Evolutionary conservation across 202 grass and related monocot species (phyloP).

Genomic region (Cymbopogon flexuosus): DNA sequence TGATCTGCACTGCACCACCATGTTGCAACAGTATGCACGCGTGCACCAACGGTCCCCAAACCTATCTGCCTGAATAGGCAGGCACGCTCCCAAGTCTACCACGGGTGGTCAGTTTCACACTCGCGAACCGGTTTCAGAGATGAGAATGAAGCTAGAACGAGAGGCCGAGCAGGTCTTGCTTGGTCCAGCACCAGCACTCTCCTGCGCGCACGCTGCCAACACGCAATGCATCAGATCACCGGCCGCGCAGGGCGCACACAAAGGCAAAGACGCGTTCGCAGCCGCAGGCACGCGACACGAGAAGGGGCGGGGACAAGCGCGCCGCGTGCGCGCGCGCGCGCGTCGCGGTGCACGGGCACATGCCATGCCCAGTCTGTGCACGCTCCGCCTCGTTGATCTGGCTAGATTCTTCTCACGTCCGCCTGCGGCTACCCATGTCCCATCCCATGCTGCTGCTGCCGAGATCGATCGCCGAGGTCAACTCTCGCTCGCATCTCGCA

Average conservation of each 20-base stretch:
- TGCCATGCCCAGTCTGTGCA: neutral
- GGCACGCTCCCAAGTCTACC: neutral
- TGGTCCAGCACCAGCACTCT: neutral
- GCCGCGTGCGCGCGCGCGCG: neutral
- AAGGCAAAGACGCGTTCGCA: slow-evolving; percentile 2
- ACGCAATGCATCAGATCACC: neutral
- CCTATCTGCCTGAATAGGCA: neutral
- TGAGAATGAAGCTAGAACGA: neutral
- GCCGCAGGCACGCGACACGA: neutral
- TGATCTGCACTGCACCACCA: neutral
- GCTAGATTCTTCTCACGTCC: slow-evolving; percentile 2
- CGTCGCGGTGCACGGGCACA: slow-evolving; percentile 14
- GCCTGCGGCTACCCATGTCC: neutral
- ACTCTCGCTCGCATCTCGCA: neutral
- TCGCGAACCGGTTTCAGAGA: neutral
- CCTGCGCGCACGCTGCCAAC: neutral
- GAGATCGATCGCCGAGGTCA: slow-evolving; percentile 15
- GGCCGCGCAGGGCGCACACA: neutral
- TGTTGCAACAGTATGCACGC: neutral
- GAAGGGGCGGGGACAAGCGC: slow-evolving; percentile 1
- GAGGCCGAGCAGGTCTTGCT: neutral
- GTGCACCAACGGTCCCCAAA: neutral
- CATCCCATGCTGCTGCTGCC: neutral
- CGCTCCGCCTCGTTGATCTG: neutral
- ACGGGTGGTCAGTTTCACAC: slow-evolving; percentile 23